Evolutionary conservation across 441 rosid species (phyloP).

Genomic region (Mallotus repandus): DNA sequence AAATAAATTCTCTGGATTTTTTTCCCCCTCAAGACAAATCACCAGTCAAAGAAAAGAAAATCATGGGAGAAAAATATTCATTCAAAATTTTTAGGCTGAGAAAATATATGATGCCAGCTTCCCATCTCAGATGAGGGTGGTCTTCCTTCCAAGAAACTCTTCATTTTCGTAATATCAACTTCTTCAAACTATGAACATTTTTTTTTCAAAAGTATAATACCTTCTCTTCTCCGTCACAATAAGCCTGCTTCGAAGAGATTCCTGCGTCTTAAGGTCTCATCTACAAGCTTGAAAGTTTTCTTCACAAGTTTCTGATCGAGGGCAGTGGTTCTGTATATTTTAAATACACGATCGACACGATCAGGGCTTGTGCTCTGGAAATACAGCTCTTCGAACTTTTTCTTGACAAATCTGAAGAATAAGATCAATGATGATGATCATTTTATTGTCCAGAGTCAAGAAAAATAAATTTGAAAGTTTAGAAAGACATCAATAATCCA

Average conservation of each 20-base stretch:
- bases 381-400: slow-evolving; percentile 91
- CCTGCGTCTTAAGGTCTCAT: slow-evolving; percentile 89
- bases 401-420: slow-evolving; percentile 74
- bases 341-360: slow-evolving; percentile 87
- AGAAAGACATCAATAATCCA: not conserved
- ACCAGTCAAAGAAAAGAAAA: slow-evolving; percentile 19
- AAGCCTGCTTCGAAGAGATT: slow-evolving; percentile 94
- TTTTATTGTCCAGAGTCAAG: not conserved
- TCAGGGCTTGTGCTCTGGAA: slow-evolving; percentile 85
- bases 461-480: not conserved
- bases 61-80: slow-evolving; percentile 1
- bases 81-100: slow-evolving; percentile 23
- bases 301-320: slow-evolving; percentile 96
- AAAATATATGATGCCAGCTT: slow-evolving; percentile 19
- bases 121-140: slow-evolving; percentile 16
- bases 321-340: slow-evolving; percentile 91
- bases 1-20: slow-evolving; percentile 6
- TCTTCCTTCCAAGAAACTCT: slow-evolving; percentile 15
- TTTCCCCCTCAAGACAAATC: slow-evolving; percentile 14
- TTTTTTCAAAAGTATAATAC: slow-evolving; percentile 4
- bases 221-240: slow-evolving; percentile 41
- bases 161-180: slow-evolving; percentile 21
- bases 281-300: slow-evolving; percentile 98
- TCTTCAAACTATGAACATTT: slow-evolving; percentile 38
- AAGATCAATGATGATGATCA: not conserved